Base-by-base conservation (phyloP, 1,284 basidiomycete genomes). In the Cryptococcus sp. region DNA sequence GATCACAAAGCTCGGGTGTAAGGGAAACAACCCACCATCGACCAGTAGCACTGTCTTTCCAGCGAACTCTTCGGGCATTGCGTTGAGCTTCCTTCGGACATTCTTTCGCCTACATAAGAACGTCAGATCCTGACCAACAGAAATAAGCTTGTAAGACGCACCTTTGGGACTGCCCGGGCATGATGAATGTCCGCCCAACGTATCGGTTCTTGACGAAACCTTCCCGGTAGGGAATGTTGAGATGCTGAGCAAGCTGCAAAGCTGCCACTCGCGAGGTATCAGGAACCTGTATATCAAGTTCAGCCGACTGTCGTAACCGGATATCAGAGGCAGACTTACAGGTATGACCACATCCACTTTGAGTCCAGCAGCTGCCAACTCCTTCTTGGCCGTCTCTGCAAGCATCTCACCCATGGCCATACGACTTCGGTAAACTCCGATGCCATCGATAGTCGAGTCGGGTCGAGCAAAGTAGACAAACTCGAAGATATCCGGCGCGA, bases 351-450 rank as follows among this genome's bases (percentile, higher is more conserved):
- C 96, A 77, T 97, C 93, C 49, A 94, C 86, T 22, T 82, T 81
- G 50, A 95, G 79, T 41, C 87, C 84, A 50, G 86, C 85, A 64
- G 86, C 84, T 49, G 82, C 77, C 52, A 99, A 80, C 50, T 93
- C 86, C 41, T 86, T 84, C 74, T 85, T 81, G 27, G 94, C 92
- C 78, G 94, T 90, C 54, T 87, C 88, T 1, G 95, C 96, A 52
- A 99, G 86, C 27, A 88, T 86, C 77, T 99, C 95, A 59, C 96
- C 96, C 96, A 99, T 99, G 6, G 94, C 93, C 95, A 99, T 99
- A 45, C 96, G 88, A 72, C 90, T 90, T 55, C 95, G 86, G 80
- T 99, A 99, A 51, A 99, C 96, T 71, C 91, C 93, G 78, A 99
- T 88, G 42, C 96, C 95, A 75, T 99, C 95, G 60, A 99, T 84